Percentiles rank a stretch among this genome's conserved stretches.
phyloP scores from a whole-genome alignment of 139 green algal species.

The Volvox africanus region DNA sequence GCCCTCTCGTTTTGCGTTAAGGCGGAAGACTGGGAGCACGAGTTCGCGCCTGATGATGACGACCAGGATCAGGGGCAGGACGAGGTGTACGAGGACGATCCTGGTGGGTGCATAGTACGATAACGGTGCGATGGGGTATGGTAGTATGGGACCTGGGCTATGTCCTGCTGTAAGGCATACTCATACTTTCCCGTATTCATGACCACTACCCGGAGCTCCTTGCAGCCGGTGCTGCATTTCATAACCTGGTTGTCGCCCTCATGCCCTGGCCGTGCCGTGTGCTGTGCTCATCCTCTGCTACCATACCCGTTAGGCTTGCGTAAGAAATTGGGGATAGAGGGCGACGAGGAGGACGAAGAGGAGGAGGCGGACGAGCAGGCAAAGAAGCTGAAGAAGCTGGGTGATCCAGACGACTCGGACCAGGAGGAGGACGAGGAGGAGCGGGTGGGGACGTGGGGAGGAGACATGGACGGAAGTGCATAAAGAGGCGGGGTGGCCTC shows the following conservation, averaged over 20 bases:
- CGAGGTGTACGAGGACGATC: constrained; percentile 39
- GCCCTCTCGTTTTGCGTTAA: not conserved
- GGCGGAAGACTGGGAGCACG: constrained; percentile 60
- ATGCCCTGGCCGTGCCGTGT: too few species aligned
- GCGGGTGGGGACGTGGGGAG: not conserved
- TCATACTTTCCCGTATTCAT: too few species aligned
- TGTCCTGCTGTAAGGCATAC: too few species aligned
- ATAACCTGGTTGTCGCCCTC: too few species aligned
- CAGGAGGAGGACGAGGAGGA: constrained; percentile 24
- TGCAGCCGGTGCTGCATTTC: too few species aligned
- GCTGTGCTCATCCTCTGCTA: too few species aligned
- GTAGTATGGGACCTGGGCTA: not conserved
- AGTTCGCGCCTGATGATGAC: constrained; percentile 49
- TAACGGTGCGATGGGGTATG: not conserved
- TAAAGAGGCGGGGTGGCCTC: too few species aligned
- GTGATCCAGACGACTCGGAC: constrained; percentile 31
- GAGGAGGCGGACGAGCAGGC: constrained; percentile 37
- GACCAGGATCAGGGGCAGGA: constrained; percentile 53
- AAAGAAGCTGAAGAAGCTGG: constrained; percentile 31
- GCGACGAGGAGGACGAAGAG: constrained; percentile 39
- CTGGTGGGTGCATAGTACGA: constrained; percentile 1
- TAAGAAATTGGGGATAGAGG: constrained; percentile 45
- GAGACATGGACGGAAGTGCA: too few species aligned
- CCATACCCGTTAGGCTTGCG: constrained; percentile 5
- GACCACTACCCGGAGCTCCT: too few species aligned